Evolutionary conservation across 2,329 filamentous ascomycete genomes (phyloP).

Genomic region (Fusarium continuum): DNA sequence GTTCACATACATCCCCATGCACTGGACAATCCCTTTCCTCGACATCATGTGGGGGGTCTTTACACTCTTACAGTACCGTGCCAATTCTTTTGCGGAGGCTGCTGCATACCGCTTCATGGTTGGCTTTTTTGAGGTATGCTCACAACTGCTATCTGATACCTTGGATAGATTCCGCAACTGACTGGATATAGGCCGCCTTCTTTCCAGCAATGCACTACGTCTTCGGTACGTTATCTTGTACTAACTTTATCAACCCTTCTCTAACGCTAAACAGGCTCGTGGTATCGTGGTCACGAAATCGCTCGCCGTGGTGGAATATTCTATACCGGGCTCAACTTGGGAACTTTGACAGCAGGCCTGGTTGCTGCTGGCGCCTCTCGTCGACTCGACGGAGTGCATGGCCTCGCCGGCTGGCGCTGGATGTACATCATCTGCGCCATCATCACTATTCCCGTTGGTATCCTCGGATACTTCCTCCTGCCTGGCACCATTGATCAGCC

Average conservation of each 20-base stretch:
- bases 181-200: slow-evolving; percentile 36
- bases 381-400: slow-evolving; percentile 54
- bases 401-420: slow-evolving; percentile 61
- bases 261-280: slow-evolving; percentile 44
- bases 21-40: slow-evolving; percentile 59
- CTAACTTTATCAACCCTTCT: neutral
- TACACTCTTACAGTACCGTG: slow-evolving; percentile 63
- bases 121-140: slow-evolving; percentile 57
- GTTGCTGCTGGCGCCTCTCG: slow-evolving; percentile 55
- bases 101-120: slow-evolving; percentile 64
- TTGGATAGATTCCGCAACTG: neutral
- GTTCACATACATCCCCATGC: slow-evolving; percentile 56
- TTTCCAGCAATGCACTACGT: slow-evolving; percentile 53
- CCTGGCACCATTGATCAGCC: slow-evolving; percentile 58
- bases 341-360: slow-evolving; percentile 61
- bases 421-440: slow-evolving; percentile 64
- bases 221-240: slow-evolving; percentile 2
- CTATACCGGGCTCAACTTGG: slow-evolving; percentile 60
- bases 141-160: neutral
- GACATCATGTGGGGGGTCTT: slow-evolving; percentile 66
- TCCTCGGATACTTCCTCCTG: slow-evolving; percentile 60
- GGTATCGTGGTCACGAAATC: slow-evolving; percentile 60
- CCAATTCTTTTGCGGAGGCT: slow-evolving; percentile 58
- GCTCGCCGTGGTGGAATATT: slow-evolving; percentile 59
- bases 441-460: slow-evolving; percentile 64